Evolutionary conservation across 768 basidiomycete genomes (phyloP), one percentile per base, ranked within the genome.

Genomic region (Gloeostereum incarnatum): DNA sequence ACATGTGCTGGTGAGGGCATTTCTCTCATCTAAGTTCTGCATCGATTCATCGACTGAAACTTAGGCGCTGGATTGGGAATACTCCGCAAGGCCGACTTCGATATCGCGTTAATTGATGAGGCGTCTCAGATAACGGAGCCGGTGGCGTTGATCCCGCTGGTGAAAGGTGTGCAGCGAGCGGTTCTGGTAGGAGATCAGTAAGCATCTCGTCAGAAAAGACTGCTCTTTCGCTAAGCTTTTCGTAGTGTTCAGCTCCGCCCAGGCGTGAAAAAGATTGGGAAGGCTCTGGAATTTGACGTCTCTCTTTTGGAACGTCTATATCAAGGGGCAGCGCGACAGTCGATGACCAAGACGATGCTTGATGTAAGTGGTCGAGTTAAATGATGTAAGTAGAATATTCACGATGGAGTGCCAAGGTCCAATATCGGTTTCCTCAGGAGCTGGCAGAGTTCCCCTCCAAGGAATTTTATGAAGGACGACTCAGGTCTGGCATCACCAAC

Each of bases 181-280:
- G 66, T 81, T 4, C 57, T 83, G 9, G 80, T 82, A 3, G 81
- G 81, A 7, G 78, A 82, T 47, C 80, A 82, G 81, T 83, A 46
- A 60, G 76, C 11, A 10, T 17, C 7, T 6, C 31, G 5, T 17
- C 13, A 14, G 3, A 35, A 18, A 11, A 17, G 8, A 5, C 10
- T 20, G 10, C 25, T 18, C 31, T 11, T 7, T 37, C 5, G 10
- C 19, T 23, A 17, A 31, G 19, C 25, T 19, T 27, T 25, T 5
- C 27, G 27, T 41, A 83, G 80, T 41, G 78, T 81, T 17, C 81
- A 83, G 51, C 62, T 82, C 6, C 68, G 80, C 2, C 81, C 78
- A 0, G 81, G 71, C 0, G 81, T 81, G 13, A 59, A 67, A 39
- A 66, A 69, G 5, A 73, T 80, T 67, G 75, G 67, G 0, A 70